Evolutionary conservation across 768 basidiomycete species (phyloP).

Genomic region (Pleurotus tuber-regium): DNA sequence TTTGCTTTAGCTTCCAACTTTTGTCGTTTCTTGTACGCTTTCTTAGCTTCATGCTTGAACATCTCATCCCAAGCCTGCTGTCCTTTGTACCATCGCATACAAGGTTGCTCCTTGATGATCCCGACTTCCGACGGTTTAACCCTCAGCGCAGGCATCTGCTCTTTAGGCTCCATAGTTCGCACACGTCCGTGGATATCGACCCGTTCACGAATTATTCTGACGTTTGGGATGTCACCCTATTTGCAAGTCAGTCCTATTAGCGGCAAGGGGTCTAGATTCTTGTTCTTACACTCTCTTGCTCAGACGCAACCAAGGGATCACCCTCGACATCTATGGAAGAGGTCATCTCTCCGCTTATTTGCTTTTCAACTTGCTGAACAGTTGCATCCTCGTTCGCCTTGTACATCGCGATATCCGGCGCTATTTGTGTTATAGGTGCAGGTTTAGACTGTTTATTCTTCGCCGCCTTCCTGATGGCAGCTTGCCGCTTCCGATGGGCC

Average conservation of each 20-base stretch:
- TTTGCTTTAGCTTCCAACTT: constrained; percentile 45
- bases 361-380: constrained; percentile 24
- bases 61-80: constrained; percentile 61
- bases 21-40: constrained; percentile 39
- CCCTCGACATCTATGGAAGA: constrained; percentile 3
- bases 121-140: constrained; percentile 59
- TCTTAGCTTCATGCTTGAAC: constrained; percentile 39
- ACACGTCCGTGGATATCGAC: constrained; percentile 59
- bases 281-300: neutral
- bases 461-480: constrained; percentile 1
- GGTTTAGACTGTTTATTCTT: constrained; percentile 9
- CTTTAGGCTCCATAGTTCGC: constrained; percentile 61
- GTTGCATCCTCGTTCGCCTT: constrained; percentile 25
- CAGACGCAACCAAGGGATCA: neutral
- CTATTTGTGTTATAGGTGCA: constrained; percentile 1
- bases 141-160: constrained; percentile 50
- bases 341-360: constrained; percentile 17
- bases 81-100: constrained; percentile 61
- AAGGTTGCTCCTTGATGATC: constrained; percentile 70
- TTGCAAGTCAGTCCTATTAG: too few species aligned
- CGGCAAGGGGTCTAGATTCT: too few species aligned
- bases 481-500: neutral
- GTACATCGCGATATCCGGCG: constrained; percentile 24
- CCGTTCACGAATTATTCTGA: constrained; percentile 68
- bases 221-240: constrained; percentile 24